phyloP scores from a whole-genome alignment of 495 filamentous ascomycete species.

The Aspergillus olivimuriae region DNA sequence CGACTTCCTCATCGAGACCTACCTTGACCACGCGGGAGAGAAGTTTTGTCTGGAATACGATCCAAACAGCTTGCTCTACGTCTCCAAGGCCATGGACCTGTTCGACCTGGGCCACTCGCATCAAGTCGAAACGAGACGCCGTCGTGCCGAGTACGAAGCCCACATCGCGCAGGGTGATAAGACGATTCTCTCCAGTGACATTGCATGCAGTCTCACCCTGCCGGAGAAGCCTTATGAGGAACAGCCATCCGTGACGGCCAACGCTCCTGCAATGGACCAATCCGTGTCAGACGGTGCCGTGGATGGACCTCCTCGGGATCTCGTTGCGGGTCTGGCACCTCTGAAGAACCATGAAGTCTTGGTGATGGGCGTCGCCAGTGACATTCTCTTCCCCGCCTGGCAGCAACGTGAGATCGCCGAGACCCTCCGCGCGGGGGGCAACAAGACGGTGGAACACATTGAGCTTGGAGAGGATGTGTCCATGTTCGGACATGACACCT shows the following conservation, averaged over 20 bases:
- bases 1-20: slow-evolving; percentile 97
- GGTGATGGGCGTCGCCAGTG: slow-evolving; percentile 90
- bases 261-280: slow-evolving; percentile 19
- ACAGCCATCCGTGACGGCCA: slow-evolving; percentile 43
- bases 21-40: slow-evolving; percentile 96
- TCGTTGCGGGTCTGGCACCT: slow-evolving; percentile 66
- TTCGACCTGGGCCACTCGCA: slow-evolving; percentile 80
- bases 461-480: slow-evolving; percentile 90
- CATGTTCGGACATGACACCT: slow-evolving; percentile 94
- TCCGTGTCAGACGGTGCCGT: slow-evolving; percentile 10
- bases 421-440: slow-evolving; percentile 69
- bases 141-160: slow-evolving; percentile 43
- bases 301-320: slow-evolving; percentile 58
- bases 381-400: slow-evolving; percentile 97
- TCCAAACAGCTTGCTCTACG: slow-evolving; percentile 91
- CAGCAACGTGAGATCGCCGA: slow-evolving; percentile 94
- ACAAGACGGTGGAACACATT: slow-evolving; percentile 71
- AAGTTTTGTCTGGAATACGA: slow-evolving; percentile 99
- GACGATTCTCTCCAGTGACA: slow-evolving; percentile 21
- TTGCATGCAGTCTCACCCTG: slow-evolving; percentile 73
- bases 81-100: slow-evolving; percentile 98
- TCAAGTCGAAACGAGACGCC: slow-evolving; percentile 44
- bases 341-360: slow-evolving; percentile 71
- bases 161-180: slow-evolving; percentile 39
- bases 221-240: slow-evolving; percentile 85